Evolutionary conservation across 306 rosid genomes (phyloP).

Genomic region (Cyclanthera cordifolia): DNA sequence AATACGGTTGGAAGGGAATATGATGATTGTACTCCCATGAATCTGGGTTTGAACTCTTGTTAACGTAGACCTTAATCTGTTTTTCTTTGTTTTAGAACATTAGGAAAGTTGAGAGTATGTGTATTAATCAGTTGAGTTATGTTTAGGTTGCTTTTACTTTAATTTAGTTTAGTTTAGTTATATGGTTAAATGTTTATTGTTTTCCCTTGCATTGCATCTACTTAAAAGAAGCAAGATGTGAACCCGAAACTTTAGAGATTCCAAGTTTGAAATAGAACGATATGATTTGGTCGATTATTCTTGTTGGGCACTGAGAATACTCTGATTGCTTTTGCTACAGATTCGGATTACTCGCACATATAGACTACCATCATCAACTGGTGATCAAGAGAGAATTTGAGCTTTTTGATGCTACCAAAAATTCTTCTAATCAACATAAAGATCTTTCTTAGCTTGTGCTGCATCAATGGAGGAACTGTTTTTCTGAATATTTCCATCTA

Average conservation of each 20-base stretch:
- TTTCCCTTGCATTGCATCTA: background rate
- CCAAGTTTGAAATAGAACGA: background rate
- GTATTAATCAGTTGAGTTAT: no score
- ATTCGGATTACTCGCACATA: conserved; percentile 9
- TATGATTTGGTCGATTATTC: background rate
- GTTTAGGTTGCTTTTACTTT: background rate
- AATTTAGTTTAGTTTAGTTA: background rate
- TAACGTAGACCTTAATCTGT: no score
- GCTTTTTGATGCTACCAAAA: background rate
- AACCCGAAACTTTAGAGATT: background rate
- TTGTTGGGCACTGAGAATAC: background rate
- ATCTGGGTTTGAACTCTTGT: background rate
- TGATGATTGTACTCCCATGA: background rate
- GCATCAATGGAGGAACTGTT: background rate
- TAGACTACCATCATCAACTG: background rate
- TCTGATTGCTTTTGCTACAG: background rate
- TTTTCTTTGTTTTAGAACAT: no score
- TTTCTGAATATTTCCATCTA: background rate
- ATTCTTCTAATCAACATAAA: conserved; percentile 4
- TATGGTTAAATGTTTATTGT: background rate
- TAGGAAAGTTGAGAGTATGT: background rate
- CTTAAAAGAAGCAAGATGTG: background rate
- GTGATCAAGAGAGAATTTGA: background rate
- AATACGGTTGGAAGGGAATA: background rate
- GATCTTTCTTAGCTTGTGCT: background rate